phyloP scores from a whole-genome alignment of 495 filamentous ascomycete genomes.

The Chaetomium cochliodes region DNA sequence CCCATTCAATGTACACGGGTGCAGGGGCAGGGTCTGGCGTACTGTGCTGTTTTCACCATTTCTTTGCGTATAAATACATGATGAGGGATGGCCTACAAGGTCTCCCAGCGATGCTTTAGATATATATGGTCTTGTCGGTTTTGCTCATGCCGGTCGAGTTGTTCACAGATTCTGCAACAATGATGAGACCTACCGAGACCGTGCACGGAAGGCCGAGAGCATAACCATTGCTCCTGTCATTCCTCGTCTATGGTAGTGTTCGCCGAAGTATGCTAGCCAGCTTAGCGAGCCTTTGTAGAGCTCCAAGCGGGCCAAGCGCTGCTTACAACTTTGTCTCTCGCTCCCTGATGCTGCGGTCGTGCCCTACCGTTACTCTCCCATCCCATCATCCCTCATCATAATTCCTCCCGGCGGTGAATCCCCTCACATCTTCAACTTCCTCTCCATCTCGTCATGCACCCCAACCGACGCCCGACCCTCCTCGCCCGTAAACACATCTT shows the following conservation, averaged over 20 bases:
- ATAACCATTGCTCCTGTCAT: background rate
- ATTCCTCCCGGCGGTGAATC: no score
- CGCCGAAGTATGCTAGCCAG: background rate
- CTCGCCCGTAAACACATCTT: conserved; percentile 82
- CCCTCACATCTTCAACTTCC: conserved; percentile 60
- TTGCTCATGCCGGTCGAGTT: background rate
- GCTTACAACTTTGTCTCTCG: background rate
- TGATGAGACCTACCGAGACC: background rate
- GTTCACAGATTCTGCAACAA: background rate
- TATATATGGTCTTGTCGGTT: background rate
- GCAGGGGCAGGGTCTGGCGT: conserved; percentile 14
- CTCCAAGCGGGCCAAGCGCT: background rate
- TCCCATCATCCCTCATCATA: background rate
- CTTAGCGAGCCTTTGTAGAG: background rate
- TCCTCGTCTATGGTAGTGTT: background rate
- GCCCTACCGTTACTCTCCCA: background rate
- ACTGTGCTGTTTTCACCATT: background rate
- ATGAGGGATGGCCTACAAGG: background rate
- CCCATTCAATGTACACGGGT: conserved; percentile 3
- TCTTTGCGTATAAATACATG: conserved; percentile 13
- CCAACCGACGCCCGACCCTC: conserved; percentile 64
- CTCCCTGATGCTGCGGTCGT: background rate
- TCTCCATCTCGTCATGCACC: conserved; percentile 93
- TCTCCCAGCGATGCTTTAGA: conserved; percentile 7
- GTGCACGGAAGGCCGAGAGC: background rate